Percentiles rank a stretch among this genome's conserved stretches.
Conservation (phyloP, 345 rosid genomes). For the Hibiscus trionum region DNA sequence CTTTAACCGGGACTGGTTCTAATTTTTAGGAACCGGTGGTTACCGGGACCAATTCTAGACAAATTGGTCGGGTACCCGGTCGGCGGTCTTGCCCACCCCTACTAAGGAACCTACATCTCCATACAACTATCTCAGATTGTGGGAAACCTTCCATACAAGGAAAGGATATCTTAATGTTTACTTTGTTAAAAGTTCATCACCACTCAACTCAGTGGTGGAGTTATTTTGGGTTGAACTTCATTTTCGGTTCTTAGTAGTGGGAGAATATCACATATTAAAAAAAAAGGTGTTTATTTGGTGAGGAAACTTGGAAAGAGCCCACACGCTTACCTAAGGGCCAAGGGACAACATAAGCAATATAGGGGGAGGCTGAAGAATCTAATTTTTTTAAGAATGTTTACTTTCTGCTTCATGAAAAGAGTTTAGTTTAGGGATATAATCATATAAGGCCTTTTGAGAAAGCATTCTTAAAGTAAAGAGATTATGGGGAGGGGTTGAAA, state of each 20-base stretch:
- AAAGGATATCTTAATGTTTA: neutral
- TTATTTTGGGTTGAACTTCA: neutral
- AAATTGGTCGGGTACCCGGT: no score
- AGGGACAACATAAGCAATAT: neutral
- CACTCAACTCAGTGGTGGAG: neutral
- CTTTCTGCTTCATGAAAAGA: neutral
- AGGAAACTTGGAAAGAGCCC: neutral
- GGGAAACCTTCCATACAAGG: constrained; percentile 2
- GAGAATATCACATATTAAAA: neutral
- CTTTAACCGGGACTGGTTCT: no score
- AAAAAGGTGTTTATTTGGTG: neutral
- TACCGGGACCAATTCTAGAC: no score
- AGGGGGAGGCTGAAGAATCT: neutral
- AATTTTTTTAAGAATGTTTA: neutral
- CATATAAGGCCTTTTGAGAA: no score
- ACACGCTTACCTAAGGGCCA: neutral
- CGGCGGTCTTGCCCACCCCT: no score
- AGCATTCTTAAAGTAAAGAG: no score
- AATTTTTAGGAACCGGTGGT: no score
- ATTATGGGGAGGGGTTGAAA: no score
- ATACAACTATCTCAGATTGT: neutral
- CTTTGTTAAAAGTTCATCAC: neutral
- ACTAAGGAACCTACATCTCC: no score
- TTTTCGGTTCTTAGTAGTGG: neutral
- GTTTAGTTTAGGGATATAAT: neutral